Percentiles rank a stretch among this genome's conserved stretches.
phyloP scores from a whole-genome alignment of 2,329 filamentous ascomycete genomes.

The Aspergillus thermomutatus region DNA sequence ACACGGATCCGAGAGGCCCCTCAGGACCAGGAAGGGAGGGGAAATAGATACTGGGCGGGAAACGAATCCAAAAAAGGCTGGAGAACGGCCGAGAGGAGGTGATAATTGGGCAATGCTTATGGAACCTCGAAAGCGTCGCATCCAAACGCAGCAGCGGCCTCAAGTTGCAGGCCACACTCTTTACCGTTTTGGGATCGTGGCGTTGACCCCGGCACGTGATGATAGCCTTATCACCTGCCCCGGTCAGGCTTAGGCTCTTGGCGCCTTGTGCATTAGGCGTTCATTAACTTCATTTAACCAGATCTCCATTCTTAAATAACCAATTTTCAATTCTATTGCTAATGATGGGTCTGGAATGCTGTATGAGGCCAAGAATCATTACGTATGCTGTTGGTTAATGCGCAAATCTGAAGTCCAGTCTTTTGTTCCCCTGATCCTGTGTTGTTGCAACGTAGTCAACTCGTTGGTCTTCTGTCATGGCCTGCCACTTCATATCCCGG shows the following conservation, averaged over 20 bases:
- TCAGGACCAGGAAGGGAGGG: not conserved
- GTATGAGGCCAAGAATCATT: not conserved
- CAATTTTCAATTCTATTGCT: not conserved
- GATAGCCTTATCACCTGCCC: not conserved
- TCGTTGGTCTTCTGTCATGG: slow-evolving; percentile 28
- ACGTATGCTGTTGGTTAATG: slow-evolving; percentile 15
- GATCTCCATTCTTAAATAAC: not conserved
- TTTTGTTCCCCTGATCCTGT: slow-evolving; percentile 31
- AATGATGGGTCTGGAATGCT: not conserved
- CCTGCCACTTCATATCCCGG: slow-evolving; percentile 29
- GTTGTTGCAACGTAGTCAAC: slow-evolving; percentile 29
- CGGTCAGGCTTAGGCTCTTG: not conserved
- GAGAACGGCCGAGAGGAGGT: not conserved
- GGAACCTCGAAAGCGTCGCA: not conserved
- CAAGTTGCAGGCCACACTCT: not conserved
- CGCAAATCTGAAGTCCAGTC: slow-evolving; percentile 36
- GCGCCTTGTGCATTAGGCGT: not conserved
- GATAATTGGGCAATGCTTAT: not conserved
- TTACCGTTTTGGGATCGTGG: not conserved
- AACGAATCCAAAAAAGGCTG: not conserved
- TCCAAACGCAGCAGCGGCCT: not conserved
- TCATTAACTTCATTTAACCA: not conserved
- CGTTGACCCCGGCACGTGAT: not conserved
- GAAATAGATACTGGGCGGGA: not conserved
- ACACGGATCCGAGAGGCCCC: not conserved